Evolutionary conservation across 2,329 filamentous ascomycete species (phyloP).

Genomic region (Mycosphaerelloides madeirae): DNA sequence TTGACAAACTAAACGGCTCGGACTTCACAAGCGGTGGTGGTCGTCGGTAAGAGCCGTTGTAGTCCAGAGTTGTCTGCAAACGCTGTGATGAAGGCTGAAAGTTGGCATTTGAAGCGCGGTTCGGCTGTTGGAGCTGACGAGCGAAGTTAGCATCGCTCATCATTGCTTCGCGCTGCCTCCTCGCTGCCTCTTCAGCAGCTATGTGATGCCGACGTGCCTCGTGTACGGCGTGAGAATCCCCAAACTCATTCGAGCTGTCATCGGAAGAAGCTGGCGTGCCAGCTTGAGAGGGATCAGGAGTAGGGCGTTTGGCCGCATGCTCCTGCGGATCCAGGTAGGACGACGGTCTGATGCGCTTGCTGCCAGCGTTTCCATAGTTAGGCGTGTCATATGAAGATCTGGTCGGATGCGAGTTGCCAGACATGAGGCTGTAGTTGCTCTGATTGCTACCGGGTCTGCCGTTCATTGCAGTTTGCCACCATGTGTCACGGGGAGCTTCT

Average conservation of each 20-base stretch:
- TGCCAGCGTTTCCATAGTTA: conserved; percentile 7
- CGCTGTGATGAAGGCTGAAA: conserved; percentile 22
- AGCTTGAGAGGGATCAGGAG: conserved; percentile 26
- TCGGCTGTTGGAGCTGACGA: conserved; percentile 22
- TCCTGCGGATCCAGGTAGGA: conserved; percentile 16
- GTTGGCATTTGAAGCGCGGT: conserved; percentile 4
- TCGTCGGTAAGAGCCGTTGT: conserved; percentile 23
- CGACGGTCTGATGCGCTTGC: conserved; percentile 20
- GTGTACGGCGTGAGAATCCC: conserved; percentile 13
- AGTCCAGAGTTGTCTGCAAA: conserved; percentile 29
- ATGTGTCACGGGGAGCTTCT: conserved; percentile 9
- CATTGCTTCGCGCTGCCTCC: conserved; percentile 14
- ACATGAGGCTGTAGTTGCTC: conserved; percentile 6
- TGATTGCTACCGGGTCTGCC: conserved; percentile 16
- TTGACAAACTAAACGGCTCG: conserved; percentile 10
- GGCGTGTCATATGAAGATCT: not conserved
- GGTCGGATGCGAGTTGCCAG: not conserved
- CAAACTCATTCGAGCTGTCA: conserved; percentile 19
- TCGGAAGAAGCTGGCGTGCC: conserved; percentile 21
- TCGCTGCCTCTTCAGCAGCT: conserved; percentile 10
- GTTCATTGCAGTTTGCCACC: conserved; percentile 18
- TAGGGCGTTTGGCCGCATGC: conserved; percentile 25
- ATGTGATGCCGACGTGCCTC: conserved; percentile 11
- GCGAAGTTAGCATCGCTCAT: conserved; percentile 25
- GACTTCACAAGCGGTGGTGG: conserved; percentile 18